These are phyloP conservation scores for Chlorella sp. DNA, from an alignment of 139 green algal genomes.

Conservation along the genomic window DNA sequence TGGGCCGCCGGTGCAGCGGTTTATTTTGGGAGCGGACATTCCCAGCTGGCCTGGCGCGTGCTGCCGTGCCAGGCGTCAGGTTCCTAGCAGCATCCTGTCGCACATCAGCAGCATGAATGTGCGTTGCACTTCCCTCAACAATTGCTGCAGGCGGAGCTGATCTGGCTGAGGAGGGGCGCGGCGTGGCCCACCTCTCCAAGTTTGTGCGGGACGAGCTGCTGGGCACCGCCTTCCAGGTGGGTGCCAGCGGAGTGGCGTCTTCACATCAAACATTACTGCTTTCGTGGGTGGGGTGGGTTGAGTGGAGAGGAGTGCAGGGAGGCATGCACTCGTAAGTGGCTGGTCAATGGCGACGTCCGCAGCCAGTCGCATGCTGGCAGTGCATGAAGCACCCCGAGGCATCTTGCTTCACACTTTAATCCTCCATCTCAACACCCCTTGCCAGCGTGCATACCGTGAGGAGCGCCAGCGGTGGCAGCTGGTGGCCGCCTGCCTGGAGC, in stretches of 20 bases:
- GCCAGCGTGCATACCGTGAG: conserved; percentile 44
- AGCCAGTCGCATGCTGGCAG: background rate
- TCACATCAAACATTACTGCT: too few species aligned
- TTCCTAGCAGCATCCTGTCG: too few species aligned
- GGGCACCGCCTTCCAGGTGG: conserved; percentile 27
- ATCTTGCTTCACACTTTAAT: background rate
- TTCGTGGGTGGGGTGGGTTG: background rate
- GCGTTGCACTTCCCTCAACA: too few species aligned
- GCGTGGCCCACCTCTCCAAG: conserved; percentile 59
- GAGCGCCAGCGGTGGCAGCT: conserved; percentile 78
- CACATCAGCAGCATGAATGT: too few species aligned
- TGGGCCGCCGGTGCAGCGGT: background rate
- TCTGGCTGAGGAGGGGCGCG: conserved; percentile 52
- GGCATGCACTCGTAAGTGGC: too few species aligned
- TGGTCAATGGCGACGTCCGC: too few species aligned
- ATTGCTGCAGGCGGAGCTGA: too few species aligned
- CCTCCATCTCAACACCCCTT: background rate
- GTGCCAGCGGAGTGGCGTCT: too few species aligned
- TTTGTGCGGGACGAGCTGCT: conserved; percentile 63
- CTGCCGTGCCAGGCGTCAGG: too few species aligned
- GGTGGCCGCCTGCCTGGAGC: conserved; percentile 59
- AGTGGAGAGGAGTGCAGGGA: too few species aligned
- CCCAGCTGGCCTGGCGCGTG: too few species aligned
- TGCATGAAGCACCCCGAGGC: background rate
- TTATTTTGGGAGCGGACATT: too few species aligned